Base-by-base conservation (phyloP, 1,284 basidiomycete genomes). In the Leccinum ponderosum region DNA sequence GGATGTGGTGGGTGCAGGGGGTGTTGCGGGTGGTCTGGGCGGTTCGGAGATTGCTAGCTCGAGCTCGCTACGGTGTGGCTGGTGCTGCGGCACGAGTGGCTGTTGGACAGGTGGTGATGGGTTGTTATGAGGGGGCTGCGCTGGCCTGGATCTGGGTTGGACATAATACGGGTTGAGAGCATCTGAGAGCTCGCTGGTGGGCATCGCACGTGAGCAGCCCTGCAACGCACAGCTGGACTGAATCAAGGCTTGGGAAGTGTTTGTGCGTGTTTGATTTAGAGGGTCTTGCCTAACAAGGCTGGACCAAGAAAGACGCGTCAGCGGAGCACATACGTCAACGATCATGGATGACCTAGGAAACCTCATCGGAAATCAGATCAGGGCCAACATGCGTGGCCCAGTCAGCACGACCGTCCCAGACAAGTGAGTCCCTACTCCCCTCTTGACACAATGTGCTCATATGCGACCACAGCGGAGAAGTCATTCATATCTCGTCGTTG, bases 401-500 rank as follows among this genome's bases (percentile, higher is more conserved):
- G 77, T 75, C 33, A 89, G 90, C 60, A 69, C 77, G 1, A 61
- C 78, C 37, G 81, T 86, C 15, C 90, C 90, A 57, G 90, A 93
- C 81, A 93, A 91, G 90, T 91, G 66, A 60, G 80, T 76, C 55
- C 17, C 47, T 25, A 25, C 58, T 58, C 50, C 48, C 42, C n/a
- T 55, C 56, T 56, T 57, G 50, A 29, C 12, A 22, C 63, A 55
- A 50, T 25, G 57, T 50, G 7, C 55, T 59, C 58, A 67, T 62
- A 48, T 17, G 12, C 57, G n/a, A 48, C 55, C n/a, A 17, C 69
- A 97, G 94, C 74, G 94, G 95, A 74, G 95, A 98, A 80, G 94
- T 95, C 66, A 95, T 98, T 63, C 94, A 97, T 77, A 98, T 98
- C 70, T 97, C 95, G 15, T 95, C 94, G 8, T 80, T 98, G 2